phyloP scores from a whole-genome alignment of 208 protist species.

The Hexamita inflata region DNA sequence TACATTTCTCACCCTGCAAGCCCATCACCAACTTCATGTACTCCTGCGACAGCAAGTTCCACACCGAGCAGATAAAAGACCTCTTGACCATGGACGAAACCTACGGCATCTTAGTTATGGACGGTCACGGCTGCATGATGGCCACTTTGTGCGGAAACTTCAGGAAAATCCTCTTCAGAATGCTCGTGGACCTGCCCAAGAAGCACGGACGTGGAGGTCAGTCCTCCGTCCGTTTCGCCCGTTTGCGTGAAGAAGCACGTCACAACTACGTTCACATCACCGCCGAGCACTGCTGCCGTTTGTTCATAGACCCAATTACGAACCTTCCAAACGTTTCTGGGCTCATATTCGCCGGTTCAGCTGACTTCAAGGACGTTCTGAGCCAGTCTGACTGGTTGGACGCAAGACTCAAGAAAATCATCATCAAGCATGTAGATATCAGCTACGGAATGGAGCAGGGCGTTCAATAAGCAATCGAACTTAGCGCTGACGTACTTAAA shows the following conservation, averaged over 20 bases:
- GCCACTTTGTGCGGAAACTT: conserved; percentile 89
- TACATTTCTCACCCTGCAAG: conserved; percentile 98
- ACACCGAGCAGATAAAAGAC: conserved; percentile 81
- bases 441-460: conserved; percentile 97
- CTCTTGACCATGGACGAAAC: conserved; percentile 95
- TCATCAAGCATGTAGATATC: conserved; percentile 67
- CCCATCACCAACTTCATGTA: conserved; percentile 95
- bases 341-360: conserved; percentile 92
- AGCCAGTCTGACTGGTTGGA: conserved; percentile 85
- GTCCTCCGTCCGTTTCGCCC: conserved; percentile 95
- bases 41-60: conserved; percentile 78
- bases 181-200: conserved; percentile 98
- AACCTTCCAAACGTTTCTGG: conserved; percentile 84
- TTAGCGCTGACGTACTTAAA: conserved; percentile 71
- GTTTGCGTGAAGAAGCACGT: conserved; percentile 93
- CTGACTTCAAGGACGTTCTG: conserved; percentile 98
- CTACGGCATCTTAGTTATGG: conserved; percentile 99
- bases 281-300: conserved; percentile 75
- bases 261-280: conserved; percentile 92
- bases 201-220: conserved; percentile 98
- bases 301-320: conserved; percentile 88
- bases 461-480: conserved; percentile 98
- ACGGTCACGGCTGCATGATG: conserved; percentile 83
- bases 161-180: conserved; percentile 85
- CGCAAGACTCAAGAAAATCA: conserved; percentile 59